Evolutionary conservation across 768 basidiomycete genomes (phyloP), one percentile per base, ranked within the genome.

Genomic region (Leccinum subtestaceum): DNA sequence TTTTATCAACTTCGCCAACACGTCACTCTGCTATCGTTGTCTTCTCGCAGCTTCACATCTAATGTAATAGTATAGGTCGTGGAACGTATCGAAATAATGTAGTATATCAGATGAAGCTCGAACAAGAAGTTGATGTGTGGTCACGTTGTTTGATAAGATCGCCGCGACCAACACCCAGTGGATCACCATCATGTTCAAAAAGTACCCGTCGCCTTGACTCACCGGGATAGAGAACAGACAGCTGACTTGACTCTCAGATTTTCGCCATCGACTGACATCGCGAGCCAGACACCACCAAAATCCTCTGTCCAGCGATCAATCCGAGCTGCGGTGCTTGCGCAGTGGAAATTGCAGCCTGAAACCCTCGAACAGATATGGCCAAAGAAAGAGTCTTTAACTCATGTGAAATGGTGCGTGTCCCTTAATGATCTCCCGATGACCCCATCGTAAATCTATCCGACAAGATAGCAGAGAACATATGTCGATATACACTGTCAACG

Each of bases 281-380:
- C 94, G 47, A 87, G 90, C 34, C 93, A 95, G 64, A 94, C 93
- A 12, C 89, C 90, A 40, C 84, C 98, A 59, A 98, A 98, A 74
- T 87, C 93, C 34, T 98, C 95, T 25, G 88, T 93, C 7, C 96
- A 98, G 72, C 83, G 97, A 69, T 82, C 84, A 64, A 94, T 98
- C 74, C 87, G 97, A 57, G 77, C 87, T 23, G 80, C 79, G 48
- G 77, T 97, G 32, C 79, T 97, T 52, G 82, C 88, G 19, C 94
- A 96, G 72, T 89, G 93, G 82, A 90, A 86, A 66, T 82, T 92
- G 53, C 84, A 87, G 61, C 81, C 84, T 45, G 92, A 91, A 62
- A 85, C 87, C 2, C 77, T 98, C 31, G 97, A 99, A 70, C 83
- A 83, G 66, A 83, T 99, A 53, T 99, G 97, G 97, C 93, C 95